Evolutionary conservation across 2,329 filamentous ascomycete species (phyloP), one percentile per base, ranked within the genome.

Genomic region (Pseudopyrenochaeta lycopersici): DNA sequence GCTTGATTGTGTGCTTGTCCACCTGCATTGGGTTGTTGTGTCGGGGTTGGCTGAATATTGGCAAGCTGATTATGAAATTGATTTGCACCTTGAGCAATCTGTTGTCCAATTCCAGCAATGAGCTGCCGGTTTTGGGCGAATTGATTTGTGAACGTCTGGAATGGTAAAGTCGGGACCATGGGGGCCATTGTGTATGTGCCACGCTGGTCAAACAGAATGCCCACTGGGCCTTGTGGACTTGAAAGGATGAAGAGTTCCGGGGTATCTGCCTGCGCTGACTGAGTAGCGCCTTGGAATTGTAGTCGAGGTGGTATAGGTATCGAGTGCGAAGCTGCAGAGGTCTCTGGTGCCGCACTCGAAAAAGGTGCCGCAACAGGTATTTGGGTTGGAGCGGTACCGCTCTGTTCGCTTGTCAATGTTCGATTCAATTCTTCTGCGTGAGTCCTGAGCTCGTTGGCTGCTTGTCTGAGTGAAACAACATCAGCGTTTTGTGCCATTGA

Each of bases 171-270:
- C 0, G 67, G 49, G 0, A 63, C 50, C 46, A 72, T 63, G 2
- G 71, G 73, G 1, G 70, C 63, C 4, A 71, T 76, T 4, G 62
- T 68, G 49, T 74, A 76, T 1, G 70, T 73, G 11, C 73, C 72
- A 17, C 63, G 62, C 39, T 74, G 70, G 27, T 76, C 68, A 46
- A 73, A 75, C 2, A 76, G 54, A 29, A 76, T 53, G 11, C 71
- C 72, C 14, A 75, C 70, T 0, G 73, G 72, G 7, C 74, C 74
- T 36, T 74, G 70, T 1, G 74, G 72, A 49, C 71, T 72, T 21
- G 72, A 74, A 0, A 76, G 64, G 9, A 76, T 60, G 46, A 75
- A 76, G 6, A 75, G 56, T 44, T 76, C 68, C 21, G 65, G 66
- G 7, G 62, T 52, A 27, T 60, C 52, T 27, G 68, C 32, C 1